Evolutionary conservation across 2,329 filamentous ascomycete species (phyloP).

Genomic region (Calonectria crousiana): DNA sequence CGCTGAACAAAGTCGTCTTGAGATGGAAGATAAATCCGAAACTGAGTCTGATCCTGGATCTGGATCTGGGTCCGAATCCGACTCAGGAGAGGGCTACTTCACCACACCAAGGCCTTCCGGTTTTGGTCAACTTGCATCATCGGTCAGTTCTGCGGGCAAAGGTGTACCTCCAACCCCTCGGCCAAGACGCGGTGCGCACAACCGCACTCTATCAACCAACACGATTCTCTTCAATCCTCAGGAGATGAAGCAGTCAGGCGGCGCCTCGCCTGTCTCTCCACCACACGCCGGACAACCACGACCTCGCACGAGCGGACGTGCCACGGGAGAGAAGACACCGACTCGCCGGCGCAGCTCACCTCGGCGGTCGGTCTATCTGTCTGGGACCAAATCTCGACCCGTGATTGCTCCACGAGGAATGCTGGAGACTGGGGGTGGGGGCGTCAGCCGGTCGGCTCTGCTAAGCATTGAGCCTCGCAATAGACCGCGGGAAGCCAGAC

Average conservation of each 20-base stretch:
- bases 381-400: conserved; percentile 68
- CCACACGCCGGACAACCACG: conserved; percentile 47
- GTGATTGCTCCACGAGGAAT: conserved; percentile 60
- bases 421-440: conserved; percentile 51
- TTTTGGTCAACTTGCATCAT: conserved; percentile 53
- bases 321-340: conserved; percentile 52
- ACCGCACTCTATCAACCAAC: conserved; percentile 81
- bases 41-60: not conserved
- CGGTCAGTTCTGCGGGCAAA: conserved; percentile 46
- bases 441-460: conserved; percentile 59
- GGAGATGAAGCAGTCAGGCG: conserved; percentile 52
- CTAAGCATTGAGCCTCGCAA: conserved; percentile 62
- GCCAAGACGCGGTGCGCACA: conserved; percentile 65
- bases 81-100: conserved; percentile 66
- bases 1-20: conserved; percentile 49
- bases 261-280: conserved; percentile 59
- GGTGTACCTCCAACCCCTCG: conserved; percentile 48
- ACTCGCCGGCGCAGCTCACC: conserved; percentile 59
- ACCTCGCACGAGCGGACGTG: conserved; percentile 53
- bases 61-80: conserved; percentile 22
- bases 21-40: conserved; percentile 45
- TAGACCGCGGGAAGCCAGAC: conserved; percentile 53
- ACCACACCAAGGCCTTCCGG: conserved; percentile 61
- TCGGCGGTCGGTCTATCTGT: conserved; percentile 56
- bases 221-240: conserved; percentile 88